These are phyloP conservation scores for Cladophialophora carrionii DNA, from an alignment of 2,329 filamentous ascomycete species.

Conservation along the genomic window DNA sequence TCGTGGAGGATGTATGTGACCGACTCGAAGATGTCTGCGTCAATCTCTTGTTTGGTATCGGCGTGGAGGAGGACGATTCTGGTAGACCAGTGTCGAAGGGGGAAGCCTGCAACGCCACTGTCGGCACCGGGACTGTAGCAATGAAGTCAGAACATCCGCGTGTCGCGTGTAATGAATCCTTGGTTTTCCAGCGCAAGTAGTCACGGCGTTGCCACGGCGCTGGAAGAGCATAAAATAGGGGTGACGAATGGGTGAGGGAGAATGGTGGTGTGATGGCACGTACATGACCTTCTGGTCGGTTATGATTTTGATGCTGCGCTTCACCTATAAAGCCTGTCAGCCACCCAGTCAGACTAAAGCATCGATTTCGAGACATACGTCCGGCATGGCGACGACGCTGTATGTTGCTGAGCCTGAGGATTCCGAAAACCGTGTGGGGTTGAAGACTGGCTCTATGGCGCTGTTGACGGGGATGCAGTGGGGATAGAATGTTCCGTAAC, in stretches of 20 bases:
- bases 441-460: slow-evolving; percentile 9
- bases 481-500: neutral
- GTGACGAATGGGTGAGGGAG: neutral
- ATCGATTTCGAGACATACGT: slow-evolving; percentile 27
- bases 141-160: slow-evolving; percentile 18
- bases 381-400: slow-evolving; percentile 31
- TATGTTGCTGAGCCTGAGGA: neutral
- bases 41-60: slow-evolving; percentile 72
- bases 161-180: neutral
- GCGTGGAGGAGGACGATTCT: slow-evolving; percentile 70
- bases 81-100: slow-evolving; percentile 91
- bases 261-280: slow-evolving; percentile 47
- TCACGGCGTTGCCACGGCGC: neutral
- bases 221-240: neutral
- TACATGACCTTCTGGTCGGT: slow-evolving; percentile 90
- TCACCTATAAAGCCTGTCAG: slow-evolving; percentile 55
- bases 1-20: slow-evolving; percentile 92
- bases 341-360: neutral
- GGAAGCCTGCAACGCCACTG: slow-evolving; percentile 81
- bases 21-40: slow-evolving; percentile 87
- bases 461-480: neutral
- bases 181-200: neutral
- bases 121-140: slow-evolving; percentile 68
- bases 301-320: slow-evolving; percentile 88
- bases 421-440: neutral